Base-by-base conservation (phyloP, 148 eudicot species). In the Amaranthus hypochondriacus region DNA sequence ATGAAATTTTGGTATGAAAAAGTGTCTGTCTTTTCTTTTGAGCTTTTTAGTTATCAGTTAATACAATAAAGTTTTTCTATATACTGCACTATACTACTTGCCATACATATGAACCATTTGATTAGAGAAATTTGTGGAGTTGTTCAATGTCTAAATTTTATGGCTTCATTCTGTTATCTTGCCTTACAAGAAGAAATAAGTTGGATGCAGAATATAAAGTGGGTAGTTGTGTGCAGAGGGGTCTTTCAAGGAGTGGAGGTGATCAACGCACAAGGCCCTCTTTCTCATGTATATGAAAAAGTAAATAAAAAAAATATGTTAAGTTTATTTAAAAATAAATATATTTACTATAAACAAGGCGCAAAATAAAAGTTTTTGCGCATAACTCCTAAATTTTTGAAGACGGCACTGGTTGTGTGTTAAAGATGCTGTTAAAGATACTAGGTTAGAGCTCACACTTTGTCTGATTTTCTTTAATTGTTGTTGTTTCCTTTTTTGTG, bases 1-100 rank as follows among this genome's bases (percentile, higher is more conserved):
- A 86, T 86, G 79, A 78, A 44, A 83, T 80, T 46, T 76, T 78
- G 98, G 98, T 91, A 91, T 75, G 73, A 50, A 28, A 65, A 21
- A 57, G 13, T 70, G n/a, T 52, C 49, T 64, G 50, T 62, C 9
- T 43, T 51, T 57, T 48, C 44, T 56, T 7, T 71, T 72, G 39
- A 68, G 75, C 66, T 80, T 51, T 56, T 57, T 43, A 28, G 39
- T 6, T n/a, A n/a, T n/a, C 55, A 42, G n/a, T 48, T 14, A 49
- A 47, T 70, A 21, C 39, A 12, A 55, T 12, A 2, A 50, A 49
- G 39, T 42, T 55, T 52, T 15, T 12, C 5, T 64, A 53, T 52
- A 28, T 63, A 2, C 58, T 53, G 43, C 47, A 51, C 47, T 28
- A 28, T 28, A 28, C 39, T 28, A 28, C 39, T 51, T 54, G 28